Evolutionary conservation across 2,329 filamentous ascomycete genomes (phyloP).

Genomic region (Monilinia laxa): DNA sequence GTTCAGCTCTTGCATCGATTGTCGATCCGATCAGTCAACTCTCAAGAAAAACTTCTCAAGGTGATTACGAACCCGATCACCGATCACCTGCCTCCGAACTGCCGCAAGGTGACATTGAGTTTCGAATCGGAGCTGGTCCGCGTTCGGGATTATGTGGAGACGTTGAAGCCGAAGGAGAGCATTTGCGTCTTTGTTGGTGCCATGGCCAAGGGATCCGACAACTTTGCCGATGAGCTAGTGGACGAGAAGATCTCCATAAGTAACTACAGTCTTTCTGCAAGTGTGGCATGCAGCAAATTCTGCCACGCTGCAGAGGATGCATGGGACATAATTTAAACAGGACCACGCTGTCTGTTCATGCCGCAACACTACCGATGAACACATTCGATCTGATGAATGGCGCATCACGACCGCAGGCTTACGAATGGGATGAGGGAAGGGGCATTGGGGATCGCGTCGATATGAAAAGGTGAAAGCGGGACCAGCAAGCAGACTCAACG

Average conservation of each 20-base stretch:
- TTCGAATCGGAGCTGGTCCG: slow-evolving; percentile 88
- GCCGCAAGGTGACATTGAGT: slow-evolving; percentile 94
- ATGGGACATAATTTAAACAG: slow-evolving; percentile 81
- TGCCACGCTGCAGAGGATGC: slow-evolving; percentile 96
- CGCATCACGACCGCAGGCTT: slow-evolving; percentile 7
- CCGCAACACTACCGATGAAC: slow-evolving; percentile 9
- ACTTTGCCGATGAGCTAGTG: slow-evolving; percentile 90
- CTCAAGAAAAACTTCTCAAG: slow-evolving; percentile 93
- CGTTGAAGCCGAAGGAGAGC: slow-evolving; percentile 78
- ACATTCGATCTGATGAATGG: slow-evolving; percentile 13
- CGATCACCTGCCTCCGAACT: slow-evolving; percentile 93
- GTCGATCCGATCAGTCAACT: slow-evolving; percentile 93
- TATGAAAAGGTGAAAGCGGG: slow-evolving; percentile 42
- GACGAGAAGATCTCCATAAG: slow-evolving; percentile 98
- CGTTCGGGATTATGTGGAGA: slow-evolving; percentile 84
- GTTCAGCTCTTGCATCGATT: slow-evolving; percentile 94
- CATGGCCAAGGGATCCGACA: slow-evolving; percentile 96
- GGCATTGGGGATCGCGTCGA: slow-evolving; percentile 34
- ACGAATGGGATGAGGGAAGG: slow-evolving; percentile 20
- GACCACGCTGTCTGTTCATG: slow-evolving; percentile 24
- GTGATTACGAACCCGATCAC: slow-evolving; percentile 98
- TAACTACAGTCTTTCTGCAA: slow-evolving; percentile 95
- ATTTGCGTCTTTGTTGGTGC: slow-evolving; percentile 97
- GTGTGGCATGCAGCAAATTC: slow-evolving; percentile 99
- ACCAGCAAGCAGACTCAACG: slow-evolving; percentile 48